These are phyloP conservation scores for Phyllosticta ampelicida DNA, from an alignment of 2,329 filamentous ascomycete species.

Conservation along the genomic window DNA sequence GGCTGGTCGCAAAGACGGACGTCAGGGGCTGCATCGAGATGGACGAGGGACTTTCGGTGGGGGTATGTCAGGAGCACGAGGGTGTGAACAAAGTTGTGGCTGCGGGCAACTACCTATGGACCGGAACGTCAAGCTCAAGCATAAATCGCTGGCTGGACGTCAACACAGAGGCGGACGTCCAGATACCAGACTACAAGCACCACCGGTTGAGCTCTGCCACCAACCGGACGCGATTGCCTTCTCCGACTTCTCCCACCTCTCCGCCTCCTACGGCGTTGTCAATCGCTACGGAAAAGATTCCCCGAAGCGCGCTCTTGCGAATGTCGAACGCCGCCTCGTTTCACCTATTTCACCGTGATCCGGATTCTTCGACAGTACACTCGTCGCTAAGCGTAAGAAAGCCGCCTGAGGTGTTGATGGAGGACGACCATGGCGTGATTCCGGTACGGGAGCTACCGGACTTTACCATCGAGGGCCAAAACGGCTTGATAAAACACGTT, in stretches of 20 bases:
- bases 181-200: slow-evolving; percentile 35
- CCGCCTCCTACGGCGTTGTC: slow-evolving; percentile 22
- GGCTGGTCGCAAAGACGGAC: slow-evolving; percentile 93
- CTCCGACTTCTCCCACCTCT: slow-evolving; percentile 27
- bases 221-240: slow-evolving; percentile 27
- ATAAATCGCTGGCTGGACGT: slow-evolving; percentile 88
- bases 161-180: slow-evolving; percentile 63
- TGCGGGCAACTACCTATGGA: slow-evolving; percentile 74
- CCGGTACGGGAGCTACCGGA: slow-evolving; percentile 36
- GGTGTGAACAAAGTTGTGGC: slow-evolving; percentile 56
- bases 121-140: slow-evolving; percentile 77
- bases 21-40: slow-evolving; percentile 64
- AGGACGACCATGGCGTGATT: slow-evolving; percentile 35
- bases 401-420: slow-evolving; percentile 44
- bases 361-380: slow-evolving; percentile 45
- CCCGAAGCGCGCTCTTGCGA: slow-evolving; percentile 64
- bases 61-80: slow-evolving; percentile 85
- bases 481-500: slow-evolving; percentile 87
- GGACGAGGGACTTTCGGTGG: slow-evolving; percentile 81
- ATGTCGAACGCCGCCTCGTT: slow-evolving; percentile 78
- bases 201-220: slow-evolving; percentile 45
- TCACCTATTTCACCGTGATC: slow-evolving; percentile 47
- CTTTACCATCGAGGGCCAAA: slow-evolving; percentile 72
- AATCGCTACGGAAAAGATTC: slow-evolving; percentile 53
- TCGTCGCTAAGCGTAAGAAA: slow-evolving; percentile 43